A percentile compares a stretch with the other conserved stretches of the same genome.
Evolutionary conservation across 108 stramenopile species (phyloP).

Genomic region (Aureococcus anophagefferens): DNA sequence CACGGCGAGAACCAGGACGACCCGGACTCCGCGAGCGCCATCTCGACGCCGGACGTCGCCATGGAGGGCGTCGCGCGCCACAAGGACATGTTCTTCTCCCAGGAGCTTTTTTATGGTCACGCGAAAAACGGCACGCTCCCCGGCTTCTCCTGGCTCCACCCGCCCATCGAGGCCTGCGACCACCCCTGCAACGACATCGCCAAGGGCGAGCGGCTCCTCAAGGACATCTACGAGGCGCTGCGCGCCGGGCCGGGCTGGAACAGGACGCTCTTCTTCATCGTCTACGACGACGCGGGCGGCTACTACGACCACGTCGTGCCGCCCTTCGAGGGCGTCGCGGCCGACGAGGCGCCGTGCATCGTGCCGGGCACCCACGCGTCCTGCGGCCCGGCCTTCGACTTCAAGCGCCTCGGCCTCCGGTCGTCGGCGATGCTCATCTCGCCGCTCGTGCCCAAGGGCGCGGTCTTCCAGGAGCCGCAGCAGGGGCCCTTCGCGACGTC

Average conservation of each 20-base stretch:
- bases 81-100: too few species aligned
- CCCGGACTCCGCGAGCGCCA: too few species aligned
- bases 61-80: too few species aligned
- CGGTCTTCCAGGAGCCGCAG: not conserved
- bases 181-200: not conserved
- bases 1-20: too few species aligned
- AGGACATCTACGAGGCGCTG: conserved; percentile 19
- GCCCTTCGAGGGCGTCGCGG: not conserved
- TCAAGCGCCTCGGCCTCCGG: conserved; percentile 12
- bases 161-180: not conserved
- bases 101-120: not conserved
- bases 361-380: not conserved
- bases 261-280: conserved; percentile 16
- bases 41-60: too few species aligned
- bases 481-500: not conserved
- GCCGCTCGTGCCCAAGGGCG: conserved; percentile 8
- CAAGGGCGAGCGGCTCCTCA: conserved; percentile 7
- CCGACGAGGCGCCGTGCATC: too few species aligned
- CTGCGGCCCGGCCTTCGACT: conserved; percentile 3
- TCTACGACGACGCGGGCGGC: conserved; percentile 25
- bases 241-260: conserved; percentile 12
- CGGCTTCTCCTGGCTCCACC: not conserved
- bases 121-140: not conserved
- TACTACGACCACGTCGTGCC: conserved; percentile 24
- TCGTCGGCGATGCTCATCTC: conserved; percentile 9